Base-by-base conservation (phyloP, 208 protist genomes). In the Trypanosoma lewisi region DNA sequence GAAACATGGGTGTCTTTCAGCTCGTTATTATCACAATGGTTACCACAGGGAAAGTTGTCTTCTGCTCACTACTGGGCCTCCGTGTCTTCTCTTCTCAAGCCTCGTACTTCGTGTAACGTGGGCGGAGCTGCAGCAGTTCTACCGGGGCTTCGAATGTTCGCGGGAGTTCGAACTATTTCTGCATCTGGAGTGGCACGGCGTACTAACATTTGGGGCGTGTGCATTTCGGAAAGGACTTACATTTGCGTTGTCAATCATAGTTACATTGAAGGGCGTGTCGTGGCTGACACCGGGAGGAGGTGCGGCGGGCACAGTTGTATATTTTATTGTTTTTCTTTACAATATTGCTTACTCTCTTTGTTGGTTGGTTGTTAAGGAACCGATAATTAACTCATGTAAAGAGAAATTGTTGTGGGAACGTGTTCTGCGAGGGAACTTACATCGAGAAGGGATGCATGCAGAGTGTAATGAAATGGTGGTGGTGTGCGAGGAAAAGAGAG, bases 311-410 rank as follows among this genome's bases (percentile, higher is more conserved):
- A 37, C 54, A 80, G 60, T 71, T 67, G 3, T 87, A 87, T 67
- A 78, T 93, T 21, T 87, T 90, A 58, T 59, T 89, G 77, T 93
- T 21, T 87, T 90, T 61, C 62, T 89, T 0, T 90, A 90, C 71
- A 93, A 87, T 60, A 73, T 89, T 27, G 28, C 78, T 33, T 84
- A 74, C 59, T 82, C 78, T 25, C 71, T 87, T 30, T 78, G 74
- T 0, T 70, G 86, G 0, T 93, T 80, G 83, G 73, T 27, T 34
- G 70, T 70, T 31, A 65, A 51, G 23, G 57, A 77, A 23, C 65
- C 56, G 5, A 41, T 71, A 2, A 68, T 71, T 45, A 41, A 25
- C n/a, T 54, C 44, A 27, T 44, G 45, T 41, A 64, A 64, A 47
- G 23, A 33, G 30, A 0, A 23, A 45, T 4, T 45, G 17, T 28